Evolutionary conservation across 164 flowering plant species (phyloP).

Genomic region (Magnolia kwangsiensis): DNA sequence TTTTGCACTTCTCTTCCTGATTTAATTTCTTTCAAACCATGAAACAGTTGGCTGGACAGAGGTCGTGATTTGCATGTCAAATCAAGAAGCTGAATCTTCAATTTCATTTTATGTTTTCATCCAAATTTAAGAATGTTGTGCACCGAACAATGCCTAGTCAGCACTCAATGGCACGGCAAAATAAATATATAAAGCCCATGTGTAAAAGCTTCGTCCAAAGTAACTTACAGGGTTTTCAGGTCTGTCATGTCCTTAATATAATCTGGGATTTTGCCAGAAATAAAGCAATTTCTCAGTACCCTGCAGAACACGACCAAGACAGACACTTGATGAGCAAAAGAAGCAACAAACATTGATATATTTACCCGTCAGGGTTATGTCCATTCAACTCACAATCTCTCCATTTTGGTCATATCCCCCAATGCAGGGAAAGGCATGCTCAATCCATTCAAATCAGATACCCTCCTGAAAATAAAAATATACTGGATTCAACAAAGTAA

Average conservation of each 20-base stretch:
- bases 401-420: slow-evolving; percentile 32
- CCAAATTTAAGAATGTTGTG: too few relatives aligned
- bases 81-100: too few relatives aligned
- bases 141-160: neutral
- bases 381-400: slow-evolving; percentile 41
- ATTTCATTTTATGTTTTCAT: too few relatives aligned
- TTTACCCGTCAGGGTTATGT: neutral
- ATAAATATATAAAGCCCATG: neutral
- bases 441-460: slow-evolving; percentile 56
- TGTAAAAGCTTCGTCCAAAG: neutral
- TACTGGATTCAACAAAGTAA: neutral
- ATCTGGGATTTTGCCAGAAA: slow-evolving; percentile 47
- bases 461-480: slow-evolving; percentile 43
- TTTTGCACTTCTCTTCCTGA: too few relatives aligned
- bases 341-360: neutral
- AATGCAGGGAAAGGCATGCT: slow-evolving; percentile 46
- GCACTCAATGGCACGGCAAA: neutral
- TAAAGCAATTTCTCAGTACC: slow-evolving; percentile 56
- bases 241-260: slow-evolving; percentile 32
- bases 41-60: neutral
- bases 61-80: too few relatives aligned
- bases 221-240: slow-evolving; percentile 47
- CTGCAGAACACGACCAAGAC: slow-evolving; percentile 28
- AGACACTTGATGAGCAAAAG: neutral
- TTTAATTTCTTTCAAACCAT: too few relatives aligned